These are phyloP conservation scores for Acrocalymma vagum DNA, from an alignment of 2,329 filamentous ascomycete genomes.

Conservation along the genomic window DNA sequence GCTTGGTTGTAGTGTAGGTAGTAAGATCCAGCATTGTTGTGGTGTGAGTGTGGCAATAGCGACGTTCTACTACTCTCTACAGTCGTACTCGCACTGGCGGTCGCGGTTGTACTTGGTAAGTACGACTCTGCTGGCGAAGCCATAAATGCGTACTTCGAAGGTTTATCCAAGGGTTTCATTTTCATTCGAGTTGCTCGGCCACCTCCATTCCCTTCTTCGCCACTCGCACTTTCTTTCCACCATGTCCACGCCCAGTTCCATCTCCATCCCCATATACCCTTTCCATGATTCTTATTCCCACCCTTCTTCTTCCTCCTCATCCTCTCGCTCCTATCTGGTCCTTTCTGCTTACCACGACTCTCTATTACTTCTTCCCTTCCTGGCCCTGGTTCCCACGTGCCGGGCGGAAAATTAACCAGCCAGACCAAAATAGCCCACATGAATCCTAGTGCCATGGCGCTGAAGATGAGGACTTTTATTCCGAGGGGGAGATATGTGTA, in stretches of 20 bases:
- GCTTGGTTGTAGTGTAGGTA: background rate
- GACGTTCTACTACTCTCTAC: too few relatives aligned
- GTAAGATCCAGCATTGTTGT: too few relatives aligned
- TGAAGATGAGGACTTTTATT: slow-evolving; percentile 9
- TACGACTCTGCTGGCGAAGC: background rate
- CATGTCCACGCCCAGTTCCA: too few relatives aligned
- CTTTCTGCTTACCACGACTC: slow-evolving; percentile 1
- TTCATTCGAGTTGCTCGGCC: background rate
- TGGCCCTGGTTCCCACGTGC: slow-evolving; percentile 4
- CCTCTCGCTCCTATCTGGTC: slow-evolving; percentile 3
- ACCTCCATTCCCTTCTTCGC: background rate
- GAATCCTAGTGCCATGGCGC: slow-evolving; percentile 8
- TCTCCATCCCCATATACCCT: too few relatives aligned
- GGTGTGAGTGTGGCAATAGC: too few relatives aligned
- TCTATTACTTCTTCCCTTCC: background rate
- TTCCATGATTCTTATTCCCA: background rate
- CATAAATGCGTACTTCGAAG: slow-evolving; percentile 15
- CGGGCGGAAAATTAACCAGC: slow-evolving; percentile 26
- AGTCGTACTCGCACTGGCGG: too few relatives aligned
- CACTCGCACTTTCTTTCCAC: too few relatives aligned
- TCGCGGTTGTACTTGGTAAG: background rate
- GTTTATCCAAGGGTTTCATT: slow-evolving; percentile 23
- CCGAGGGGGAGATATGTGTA: slow-evolving; percentile 13
- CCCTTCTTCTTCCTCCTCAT: background rate
- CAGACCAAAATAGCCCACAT: slow-evolving; percentile 18